phyloP scores from a whole-genome alignment of 2,329 filamentous ascomycete genomes.

The Nigrograna mackinnonii region DNA sequence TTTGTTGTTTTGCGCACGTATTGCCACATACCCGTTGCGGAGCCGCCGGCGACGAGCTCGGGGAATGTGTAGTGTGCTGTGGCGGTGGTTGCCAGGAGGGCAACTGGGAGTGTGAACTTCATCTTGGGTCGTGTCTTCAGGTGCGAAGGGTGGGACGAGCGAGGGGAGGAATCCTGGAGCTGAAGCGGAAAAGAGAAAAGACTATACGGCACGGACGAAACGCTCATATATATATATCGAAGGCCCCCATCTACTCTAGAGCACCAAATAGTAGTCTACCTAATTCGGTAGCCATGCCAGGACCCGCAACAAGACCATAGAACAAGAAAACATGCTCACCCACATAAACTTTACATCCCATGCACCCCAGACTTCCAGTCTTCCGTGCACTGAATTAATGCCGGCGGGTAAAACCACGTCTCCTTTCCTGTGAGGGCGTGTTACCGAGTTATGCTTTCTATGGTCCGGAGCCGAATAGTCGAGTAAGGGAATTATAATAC shows the following conservation, averaged over 20 bases:
- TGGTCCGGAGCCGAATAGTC: neutral
- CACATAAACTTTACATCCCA: too few relatives aligned
- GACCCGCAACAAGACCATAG: too few relatives aligned
- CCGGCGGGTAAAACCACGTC: slow-evolving; percentile 31
- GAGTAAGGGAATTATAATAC: neutral
- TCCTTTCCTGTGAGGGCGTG: too few relatives aligned
- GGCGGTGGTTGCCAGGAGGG: slow-evolving; percentile 23
- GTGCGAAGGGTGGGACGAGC: neutral
- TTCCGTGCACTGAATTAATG: too few relatives aligned
- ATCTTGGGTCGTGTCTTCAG: slow-evolving; percentile 15
- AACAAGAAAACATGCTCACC: too few relatives aligned
- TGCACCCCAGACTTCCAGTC: too few relatives aligned
- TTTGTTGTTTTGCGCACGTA: slow-evolving; percentile 41
- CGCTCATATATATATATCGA: neutral
- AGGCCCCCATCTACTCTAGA: too few relatives aligned
- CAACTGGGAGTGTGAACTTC: slow-evolving; percentile 27
- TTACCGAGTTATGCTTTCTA: too few relatives aligned
- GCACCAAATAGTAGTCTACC: too few relatives aligned
- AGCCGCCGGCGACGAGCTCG: slow-evolving; percentile 24
- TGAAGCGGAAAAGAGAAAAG: neutral
- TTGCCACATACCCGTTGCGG: slow-evolving; percentile 28
- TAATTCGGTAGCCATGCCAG: too few relatives aligned
- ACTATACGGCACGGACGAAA: too few relatives aligned
- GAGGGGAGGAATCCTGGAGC: neutral
- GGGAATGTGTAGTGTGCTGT: slow-evolving; percentile 40